Evolutionary conservation across 1,284 basidiomycete genomes (phyloP), one percentile per base, ranked within the genome.

Genomic region (Jaminaea rosea): DNA sequence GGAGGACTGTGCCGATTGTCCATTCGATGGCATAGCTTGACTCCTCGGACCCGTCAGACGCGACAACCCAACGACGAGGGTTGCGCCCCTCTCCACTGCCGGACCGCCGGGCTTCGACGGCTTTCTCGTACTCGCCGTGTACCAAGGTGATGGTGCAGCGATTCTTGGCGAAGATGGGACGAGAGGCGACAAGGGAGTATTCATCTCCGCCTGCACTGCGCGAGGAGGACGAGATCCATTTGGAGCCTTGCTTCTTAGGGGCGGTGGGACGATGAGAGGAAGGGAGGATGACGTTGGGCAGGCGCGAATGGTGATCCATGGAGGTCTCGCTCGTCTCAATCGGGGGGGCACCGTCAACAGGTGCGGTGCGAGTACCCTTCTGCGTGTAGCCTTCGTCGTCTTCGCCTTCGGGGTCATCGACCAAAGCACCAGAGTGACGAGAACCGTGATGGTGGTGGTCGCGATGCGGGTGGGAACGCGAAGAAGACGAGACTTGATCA

Each of bases 1-100:
- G 79, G 55, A 96, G 77, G 0, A 97, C 93, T 0, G 93, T 97
- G 4, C 93, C 93, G 56, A 97, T 92, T 0, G 87, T 90, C 69
- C 72, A 72, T 41, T 69, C 71, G 15, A 65, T 59, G 10, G 64
- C 71, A 29, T 69, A 71, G 7, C 63, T 64, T 0, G 69, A 62
- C 23, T 67, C 67, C 41, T 94, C 87, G 59, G 87, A 90, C 64
- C 97, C 75, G 79, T 98, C 93, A 67, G 88, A 93, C 2, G 89
- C 87, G 17, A 97, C 85, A 5, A 96, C 80, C 74, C 97, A 98
- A 41, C 81, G 80, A 65, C 83, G 83, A 57, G 78, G 74, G 28
- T 81, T 80, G 62, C 85, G 80, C 26, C 79, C 80, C 19, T 23
- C 39, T 31, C 29, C 29, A n/a, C n/a, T n/a, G 13, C 39, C 39